Conservation (phyloP, 371 early-diverging fungal genomes). For the Lichtheimia ornata region DNA sequence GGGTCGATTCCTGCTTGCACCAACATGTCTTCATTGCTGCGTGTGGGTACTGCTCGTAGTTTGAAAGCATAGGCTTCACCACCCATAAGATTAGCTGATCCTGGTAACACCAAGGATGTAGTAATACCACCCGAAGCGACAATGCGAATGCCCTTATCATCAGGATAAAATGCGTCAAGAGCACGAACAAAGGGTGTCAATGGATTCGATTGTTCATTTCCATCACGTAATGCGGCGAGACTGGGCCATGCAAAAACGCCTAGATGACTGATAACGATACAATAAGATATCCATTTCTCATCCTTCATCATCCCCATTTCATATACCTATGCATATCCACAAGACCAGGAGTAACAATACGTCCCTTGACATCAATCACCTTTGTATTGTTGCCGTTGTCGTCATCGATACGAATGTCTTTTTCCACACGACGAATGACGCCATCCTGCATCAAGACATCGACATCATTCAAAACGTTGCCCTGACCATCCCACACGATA, state of each 20-base stretch:
- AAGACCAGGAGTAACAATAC: conserved; percentile 71
- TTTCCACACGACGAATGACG: conserved; percentile 46
- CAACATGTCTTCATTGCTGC: conserved; percentile 65
- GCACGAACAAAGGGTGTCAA: conserved; percentile 59
- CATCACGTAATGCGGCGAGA: conserved; percentile 53
- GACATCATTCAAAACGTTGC: conserved; percentile 35
- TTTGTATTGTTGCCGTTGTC: conserved; percentile 22
- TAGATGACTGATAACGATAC: conserved; percentile 42
- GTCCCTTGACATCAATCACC: conserved; percentile 63
- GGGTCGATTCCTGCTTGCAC: conserved; percentile 53
- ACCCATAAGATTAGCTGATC: conserved; percentile 75
- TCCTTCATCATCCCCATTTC: not conserved
- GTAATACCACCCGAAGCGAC: conserved; percentile 78
- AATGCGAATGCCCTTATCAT: conserved; percentile 63
- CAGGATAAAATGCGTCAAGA: conserved; percentile 61
- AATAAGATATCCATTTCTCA: not conserved
- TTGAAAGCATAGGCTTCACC: conserved; percentile 75
- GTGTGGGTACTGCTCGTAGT: conserved; percentile 48
- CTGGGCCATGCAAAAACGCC: conserved; percentile 68
- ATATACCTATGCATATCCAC: conserved; percentile 75
- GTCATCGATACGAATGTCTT: conserved; percentile 25
- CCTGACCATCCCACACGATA: conserved; percentile 61
- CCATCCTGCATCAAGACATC: conserved; percentile 60
- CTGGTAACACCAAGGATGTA: conserved; percentile 71
- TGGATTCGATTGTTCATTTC: conserved; percentile 68